Conservation (phyloP, 768 basidiomycete species). For the Collybia sordida region DNA sequence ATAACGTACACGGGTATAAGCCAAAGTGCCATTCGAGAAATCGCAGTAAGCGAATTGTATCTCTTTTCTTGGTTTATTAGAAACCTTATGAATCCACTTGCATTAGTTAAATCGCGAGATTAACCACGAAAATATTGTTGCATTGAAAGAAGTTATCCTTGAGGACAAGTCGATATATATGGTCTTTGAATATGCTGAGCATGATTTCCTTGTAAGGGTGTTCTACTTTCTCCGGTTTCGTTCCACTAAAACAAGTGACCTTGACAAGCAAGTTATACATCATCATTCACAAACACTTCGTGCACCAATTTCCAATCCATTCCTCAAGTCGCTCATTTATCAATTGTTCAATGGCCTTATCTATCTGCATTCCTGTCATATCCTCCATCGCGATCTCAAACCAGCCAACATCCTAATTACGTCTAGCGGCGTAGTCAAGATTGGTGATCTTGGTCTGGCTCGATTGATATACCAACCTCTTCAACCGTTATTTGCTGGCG, state of each 20-base stretch:
- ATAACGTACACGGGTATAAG: conserved; percentile 96
- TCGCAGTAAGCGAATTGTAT: conserved; percentile 63
- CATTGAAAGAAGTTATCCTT: conserved; percentile 90
- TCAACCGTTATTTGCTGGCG: conserved; percentile 87
- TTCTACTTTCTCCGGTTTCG: background rate
- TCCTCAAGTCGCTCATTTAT: conserved; percentile 91
- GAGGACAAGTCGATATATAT: conserved; percentile 99
- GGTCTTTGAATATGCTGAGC: conserved; percentile 99
- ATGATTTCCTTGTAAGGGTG: conserved; percentile 86
- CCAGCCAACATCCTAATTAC: conserved; percentile 98
- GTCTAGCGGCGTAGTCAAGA: conserved; percentile 86
- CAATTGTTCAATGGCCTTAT: conserved; percentile 93
- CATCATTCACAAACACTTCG: conserved; percentile 93
- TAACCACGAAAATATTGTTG: conserved; percentile 86
- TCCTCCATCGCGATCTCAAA: conserved; percentile 96
- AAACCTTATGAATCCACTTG: conserved; percentile 10
- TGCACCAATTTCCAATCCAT: conserved; percentile 65
- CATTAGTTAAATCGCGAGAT: conserved; percentile 84
- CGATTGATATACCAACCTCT: conserved; percentile 89
- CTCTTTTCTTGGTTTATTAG: background rate
- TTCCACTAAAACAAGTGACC: background rate
- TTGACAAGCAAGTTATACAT: conserved; percentile 90
- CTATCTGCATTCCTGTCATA: conserved; percentile 93
- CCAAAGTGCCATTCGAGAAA: conserved; percentile 96
- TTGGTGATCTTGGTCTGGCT: conserved; percentile 96